Percentiles rank a stretch among this genome's conserved stretches.
These are phyloP conservation scores for Mycena belliarum DNA, from an alignment of 768 basidiomycete genomes.

Conservation along the genomic window DNA sequence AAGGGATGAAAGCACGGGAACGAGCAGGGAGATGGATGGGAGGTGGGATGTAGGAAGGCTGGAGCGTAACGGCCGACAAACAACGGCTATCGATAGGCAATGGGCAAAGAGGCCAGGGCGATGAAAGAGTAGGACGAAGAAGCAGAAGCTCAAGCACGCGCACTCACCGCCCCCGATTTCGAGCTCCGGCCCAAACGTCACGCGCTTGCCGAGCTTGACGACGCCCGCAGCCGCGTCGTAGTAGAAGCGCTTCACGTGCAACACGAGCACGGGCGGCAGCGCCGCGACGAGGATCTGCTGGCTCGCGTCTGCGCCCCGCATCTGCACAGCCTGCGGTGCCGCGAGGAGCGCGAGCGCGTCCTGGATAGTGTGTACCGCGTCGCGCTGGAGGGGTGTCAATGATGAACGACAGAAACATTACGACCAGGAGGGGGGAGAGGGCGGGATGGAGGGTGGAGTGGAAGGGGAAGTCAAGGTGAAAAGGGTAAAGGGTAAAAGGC, in stretches of 20 bases:
- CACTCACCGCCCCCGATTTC: conserved; percentile 65
- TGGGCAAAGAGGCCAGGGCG: too few relatives aligned
- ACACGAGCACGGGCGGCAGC: conserved; percentile 64
- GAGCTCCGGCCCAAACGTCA: conserved; percentile 76
- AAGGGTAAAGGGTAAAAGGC: too few relatives aligned
- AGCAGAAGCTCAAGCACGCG: too few relatives aligned
- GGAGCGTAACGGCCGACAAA: too few relatives aligned
- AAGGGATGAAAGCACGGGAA: too few relatives aligned
- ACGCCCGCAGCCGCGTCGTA: conserved; percentile 82
- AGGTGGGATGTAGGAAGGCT: too few relatives aligned
- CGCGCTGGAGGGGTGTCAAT: conserved; percentile 54
- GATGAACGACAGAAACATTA: too few relatives aligned
- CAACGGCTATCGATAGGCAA: too few relatives aligned
- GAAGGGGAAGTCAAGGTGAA: too few relatives aligned
- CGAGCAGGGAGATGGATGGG: too few relatives aligned
- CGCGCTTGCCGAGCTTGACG: conserved; percentile 83
- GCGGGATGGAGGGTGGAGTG: too few relatives aligned
- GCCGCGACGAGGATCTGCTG: conserved; percentile 28
- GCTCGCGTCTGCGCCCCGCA: conserved; percentile 64
- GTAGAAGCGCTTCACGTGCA: conserved; percentile 58
- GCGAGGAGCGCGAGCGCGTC: conserved; percentile 82
- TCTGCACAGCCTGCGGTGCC: conserved; percentile 77
- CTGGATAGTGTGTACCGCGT: conserved; percentile 73
- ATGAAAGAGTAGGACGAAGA: too few relatives aligned
- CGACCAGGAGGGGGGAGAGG: neutral